Evolutionary conservation across 768 basidiomycete species (phyloP).

Genomic region (Calocera cornea): DNA sequence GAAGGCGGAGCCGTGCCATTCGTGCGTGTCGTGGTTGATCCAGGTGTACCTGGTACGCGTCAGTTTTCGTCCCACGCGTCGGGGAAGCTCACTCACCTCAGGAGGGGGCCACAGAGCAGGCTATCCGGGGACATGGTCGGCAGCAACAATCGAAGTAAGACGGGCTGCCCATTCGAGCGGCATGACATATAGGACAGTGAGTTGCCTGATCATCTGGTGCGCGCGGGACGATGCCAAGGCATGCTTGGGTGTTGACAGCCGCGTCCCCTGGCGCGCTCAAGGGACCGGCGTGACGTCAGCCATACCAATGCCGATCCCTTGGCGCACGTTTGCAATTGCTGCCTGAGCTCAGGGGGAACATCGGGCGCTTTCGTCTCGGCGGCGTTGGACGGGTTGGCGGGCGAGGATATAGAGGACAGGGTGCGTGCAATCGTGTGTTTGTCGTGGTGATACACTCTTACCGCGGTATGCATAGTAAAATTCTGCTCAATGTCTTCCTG

Average conservation of each 20-base stretch:
- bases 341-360: too few species aligned
- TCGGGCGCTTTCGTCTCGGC: too few species aligned
- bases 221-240: neutral
- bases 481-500: too few species aligned
- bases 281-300: neutral
- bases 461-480: too few species aligned
- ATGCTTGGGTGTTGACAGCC: neutral
- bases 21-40: conserved; percentile 4
- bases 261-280: neutral
- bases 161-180: neutral
- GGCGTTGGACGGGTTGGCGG: too few species aligned
- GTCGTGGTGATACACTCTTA: too few species aligned
- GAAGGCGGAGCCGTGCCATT: conserved; percentile 13
- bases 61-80: neutral
- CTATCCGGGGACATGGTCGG: neutral
- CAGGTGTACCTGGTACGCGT: conserved; percentile 11
- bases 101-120: neutral
- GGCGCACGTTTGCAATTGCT: neutral
- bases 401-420: too few species aligned
- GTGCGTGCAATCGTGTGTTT: too few species aligned
- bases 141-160: neutral
- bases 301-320: neutral
- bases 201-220: too few species aligned
- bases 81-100: neutral
- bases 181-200: neutral